Evolutionary conservation across 129 eudicot species (phyloP).

Genomic region (Centrapalus pauciflorus): DNA sequence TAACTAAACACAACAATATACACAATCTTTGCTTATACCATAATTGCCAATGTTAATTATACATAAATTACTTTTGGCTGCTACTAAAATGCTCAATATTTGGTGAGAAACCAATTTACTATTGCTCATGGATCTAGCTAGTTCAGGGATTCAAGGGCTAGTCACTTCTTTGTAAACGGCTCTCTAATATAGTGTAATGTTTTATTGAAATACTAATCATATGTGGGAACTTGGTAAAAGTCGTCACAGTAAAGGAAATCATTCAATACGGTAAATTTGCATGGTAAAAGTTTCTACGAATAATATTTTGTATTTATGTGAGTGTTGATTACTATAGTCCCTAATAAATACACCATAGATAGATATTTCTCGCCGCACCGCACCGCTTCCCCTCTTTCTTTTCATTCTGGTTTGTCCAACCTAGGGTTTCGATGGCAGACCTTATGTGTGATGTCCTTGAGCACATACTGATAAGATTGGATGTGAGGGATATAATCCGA

Average conservation of each 20-base stretch:
- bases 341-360: background rate
- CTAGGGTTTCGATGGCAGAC: conserved; percentile 16
- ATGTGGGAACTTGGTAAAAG: background rate
- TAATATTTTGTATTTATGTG: background rate
- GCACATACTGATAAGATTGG: conserved; percentile 18
- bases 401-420: background rate
- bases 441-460: background rate
- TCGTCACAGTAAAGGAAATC: background rate
- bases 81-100: no score
- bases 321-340: background rate
- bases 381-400: background rate
- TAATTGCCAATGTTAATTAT: no score
- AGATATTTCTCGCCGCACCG: background rate
- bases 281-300: background rate
- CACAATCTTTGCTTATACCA: no score
- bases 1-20: no score
- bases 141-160: no score
- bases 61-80: no score
- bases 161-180: no score
- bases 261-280: background rate
- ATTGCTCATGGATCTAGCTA: no score
- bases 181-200: no score
- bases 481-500: conserved; percentile 16
- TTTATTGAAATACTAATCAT: background rate
- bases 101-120: no score